Evolutionary conservation across 805 yeast genomes (phyloP).

Genomic region (Starmera amethionina): DNA sequence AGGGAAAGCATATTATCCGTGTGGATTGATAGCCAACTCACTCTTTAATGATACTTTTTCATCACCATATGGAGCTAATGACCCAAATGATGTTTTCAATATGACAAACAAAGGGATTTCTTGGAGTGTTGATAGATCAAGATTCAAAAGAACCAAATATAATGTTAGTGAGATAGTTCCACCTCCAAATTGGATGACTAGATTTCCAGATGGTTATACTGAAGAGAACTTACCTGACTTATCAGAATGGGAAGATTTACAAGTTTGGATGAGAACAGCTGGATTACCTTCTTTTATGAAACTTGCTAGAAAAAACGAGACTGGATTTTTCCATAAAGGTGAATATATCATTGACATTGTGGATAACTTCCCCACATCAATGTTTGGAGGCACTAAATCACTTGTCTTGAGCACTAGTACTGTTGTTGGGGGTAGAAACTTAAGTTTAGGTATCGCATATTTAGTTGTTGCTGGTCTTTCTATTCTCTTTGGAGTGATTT

Average conservation of each 20-base stretch:
- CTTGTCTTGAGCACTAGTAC: conserved; percentile 73
- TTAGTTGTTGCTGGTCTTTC: conserved; percentile 75
- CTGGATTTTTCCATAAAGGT: conserved; percentile 48
- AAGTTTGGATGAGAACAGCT: conserved; percentile 98
- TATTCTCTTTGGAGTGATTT: conserved; percentile 59
- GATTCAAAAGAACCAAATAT: conserved; percentile 68
- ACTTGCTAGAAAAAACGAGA: conserved; percentile 58
- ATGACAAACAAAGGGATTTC: conserved; percentile 50
- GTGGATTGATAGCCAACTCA: conserved; percentile 93
- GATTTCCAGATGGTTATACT: conserved; percentile 85
- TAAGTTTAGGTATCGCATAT: conserved; percentile 78
- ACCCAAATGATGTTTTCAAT: conserved; percentile 2
- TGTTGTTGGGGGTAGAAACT: conserved; percentile 80
- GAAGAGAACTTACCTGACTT: conserved; percentile 70
- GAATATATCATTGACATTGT: conserved; percentile 59
- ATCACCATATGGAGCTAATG: conserved; percentile 27
- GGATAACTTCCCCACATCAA: conserved; percentile 70
- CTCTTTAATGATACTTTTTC: conserved; percentile 81
- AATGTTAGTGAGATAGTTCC: conserved; percentile 68
- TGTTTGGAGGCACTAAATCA: conserved; percentile 85
- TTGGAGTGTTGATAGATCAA: conserved; percentile 70
- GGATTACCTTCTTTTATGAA: conserved; percentile 87
- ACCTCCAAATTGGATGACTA: conserved; percentile 83
- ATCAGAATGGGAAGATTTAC: conserved; percentile 70
- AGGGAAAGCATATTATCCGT: conserved; percentile 73